These are phyloP conservation scores for Diddensiella transvaalensis DNA, from an alignment of 805 yeast species.

Conservation along the genomic window DNA sequence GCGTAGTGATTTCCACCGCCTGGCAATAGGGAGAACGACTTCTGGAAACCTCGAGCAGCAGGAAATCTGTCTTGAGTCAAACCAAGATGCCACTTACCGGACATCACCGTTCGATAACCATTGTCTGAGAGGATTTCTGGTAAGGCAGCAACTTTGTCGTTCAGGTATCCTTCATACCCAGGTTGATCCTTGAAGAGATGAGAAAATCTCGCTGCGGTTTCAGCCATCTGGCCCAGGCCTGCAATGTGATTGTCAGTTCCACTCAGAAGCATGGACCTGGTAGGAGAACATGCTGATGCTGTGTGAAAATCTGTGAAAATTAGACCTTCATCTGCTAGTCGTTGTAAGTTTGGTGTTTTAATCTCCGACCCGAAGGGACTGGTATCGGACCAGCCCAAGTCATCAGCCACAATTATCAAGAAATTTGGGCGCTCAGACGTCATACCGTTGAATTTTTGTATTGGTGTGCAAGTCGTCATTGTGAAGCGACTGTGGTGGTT, in stretches of 20 bases:
- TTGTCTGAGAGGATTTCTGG: slow-evolving; percentile 47
- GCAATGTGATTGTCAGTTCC: slow-evolving; percentile 63
- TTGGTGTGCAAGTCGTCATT: too few species aligned
- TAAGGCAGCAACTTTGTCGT: slow-evolving; percentile 48
- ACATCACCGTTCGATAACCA: slow-evolving; percentile 48
- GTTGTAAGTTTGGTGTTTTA: slow-evolving; percentile 49
- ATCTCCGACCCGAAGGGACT: slow-evolving; percentile 51
- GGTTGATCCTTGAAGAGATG: slow-evolving; percentile 37
- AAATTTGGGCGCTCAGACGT: slow-evolving; percentile 41
- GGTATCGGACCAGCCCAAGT: slow-evolving; percentile 55
- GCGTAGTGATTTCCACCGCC: slow-evolving; percentile 58
- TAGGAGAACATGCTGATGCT: slow-evolving; percentile 63
- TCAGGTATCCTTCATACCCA: slow-evolving; percentile 55
- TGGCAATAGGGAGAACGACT: slow-evolving; percentile 47
- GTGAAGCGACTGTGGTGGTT: too few species aligned
- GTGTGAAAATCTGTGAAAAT: slow-evolving; percentile 58
- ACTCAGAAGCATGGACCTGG: slow-evolving; percentile 55
- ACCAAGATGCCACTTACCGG: slow-evolving; percentile 64
- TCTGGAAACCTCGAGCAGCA: slow-evolving; percentile 46
- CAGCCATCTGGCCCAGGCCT: slow-evolving; percentile 59
- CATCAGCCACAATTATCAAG: slow-evolving; percentile 56
- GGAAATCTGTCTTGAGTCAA: slow-evolving; percentile 47
- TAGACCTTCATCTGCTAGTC: slow-evolving; percentile 43
- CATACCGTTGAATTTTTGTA: not conserved
- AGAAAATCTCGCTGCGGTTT: slow-evolving; percentile 39